A percentile compares a stretch with the other conserved stretches of the same genome.
Evolutionary conservation across 164 flowering plant genomes (phyloP).

Genomic region (Sedum album): DNA sequence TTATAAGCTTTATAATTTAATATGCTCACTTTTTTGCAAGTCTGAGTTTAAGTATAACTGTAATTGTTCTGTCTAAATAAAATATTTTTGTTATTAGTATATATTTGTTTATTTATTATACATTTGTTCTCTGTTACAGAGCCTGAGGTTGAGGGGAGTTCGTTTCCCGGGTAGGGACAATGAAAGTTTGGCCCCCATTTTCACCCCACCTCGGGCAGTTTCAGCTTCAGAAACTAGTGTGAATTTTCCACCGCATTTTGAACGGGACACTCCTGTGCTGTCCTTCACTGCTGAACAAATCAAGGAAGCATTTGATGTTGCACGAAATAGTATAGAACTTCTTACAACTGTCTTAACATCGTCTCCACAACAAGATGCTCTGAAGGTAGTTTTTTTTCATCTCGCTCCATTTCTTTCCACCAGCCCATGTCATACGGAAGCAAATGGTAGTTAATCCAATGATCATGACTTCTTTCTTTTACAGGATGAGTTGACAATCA

Average conservation of each 20-base stretch:
- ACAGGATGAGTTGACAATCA: slow-evolving; percentile 86
- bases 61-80: neutral
- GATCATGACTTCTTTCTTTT: neutral
- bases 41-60: too few species aligned
- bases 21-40: too few species aligned
- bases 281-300: slow-evolving; percentile 70
- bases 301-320: slow-evolving; percentile 93
- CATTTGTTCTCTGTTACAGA: slow-evolving; percentile 25
- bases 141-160: slow-evolving; percentile 81
- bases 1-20: neutral
- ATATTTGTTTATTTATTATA: slow-evolving; percentile 2
- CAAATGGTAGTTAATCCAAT: neutral
- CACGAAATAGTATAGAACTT: slow-evolving; percentile 89
- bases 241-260: slow-evolving; percentile 30
- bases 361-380: slow-evolving; percentile 82
- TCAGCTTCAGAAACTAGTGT: slow-evolving; percentile 36
- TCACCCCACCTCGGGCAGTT: slow-evolving; percentile 79
- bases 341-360: slow-evolving; percentile 84
- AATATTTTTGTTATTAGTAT: slow-evolving; percentile 7
- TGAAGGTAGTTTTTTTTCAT: slow-evolving; percentile 42
- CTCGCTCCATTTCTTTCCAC: neutral
- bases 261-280: slow-evolving; percentile 35
- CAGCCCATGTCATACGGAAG: too few species aligned
- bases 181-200: slow-evolving; percentile 92
- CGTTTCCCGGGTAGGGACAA: slow-evolving; percentile 89